Percentiles rank a stretch among this genome's conserved stretches.
Evolutionary conservation across 768 basidiomycete species (phyloP).

Genomic region (Mycena polygramma): DNA sequence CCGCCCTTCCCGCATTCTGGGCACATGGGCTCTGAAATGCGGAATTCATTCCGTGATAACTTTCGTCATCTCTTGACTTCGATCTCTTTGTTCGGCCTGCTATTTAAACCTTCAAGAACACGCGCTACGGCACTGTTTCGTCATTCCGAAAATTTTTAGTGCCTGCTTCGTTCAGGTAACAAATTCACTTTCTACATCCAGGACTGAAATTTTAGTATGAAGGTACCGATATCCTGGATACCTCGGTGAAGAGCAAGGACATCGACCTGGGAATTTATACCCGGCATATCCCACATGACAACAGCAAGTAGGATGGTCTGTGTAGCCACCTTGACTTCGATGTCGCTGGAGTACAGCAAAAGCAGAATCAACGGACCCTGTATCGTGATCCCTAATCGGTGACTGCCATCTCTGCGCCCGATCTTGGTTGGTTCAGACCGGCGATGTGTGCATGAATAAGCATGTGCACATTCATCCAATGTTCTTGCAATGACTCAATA

Average conservation of each 20-base stretch:
- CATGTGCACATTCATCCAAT: no score
- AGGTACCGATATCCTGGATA: constrained; percentile 4
- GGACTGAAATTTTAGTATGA: not conserved
- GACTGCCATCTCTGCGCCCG: not conserved
- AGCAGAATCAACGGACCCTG: not conserved
- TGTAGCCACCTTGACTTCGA: no score
- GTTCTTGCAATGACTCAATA: no score
- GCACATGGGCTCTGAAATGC: no score
- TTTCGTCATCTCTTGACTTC: constrained; percentile 11
- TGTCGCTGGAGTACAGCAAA: no score
- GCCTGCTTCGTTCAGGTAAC: constrained; percentile 1
- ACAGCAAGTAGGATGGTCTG: no score
- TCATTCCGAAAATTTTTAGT: constrained; percentile 2
- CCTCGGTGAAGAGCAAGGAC: not conserved
- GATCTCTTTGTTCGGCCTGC: constrained; percentile 14
- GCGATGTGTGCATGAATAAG: not conserved
- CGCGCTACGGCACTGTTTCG: constrained; percentile 6
- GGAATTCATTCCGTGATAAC: not conserved
- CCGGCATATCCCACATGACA: not conserved
- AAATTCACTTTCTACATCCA: no score
- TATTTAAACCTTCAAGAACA: constrained; percentile 13
- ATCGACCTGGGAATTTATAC: not conserved
- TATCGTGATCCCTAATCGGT: not conserved
- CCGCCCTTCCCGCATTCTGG: no score
- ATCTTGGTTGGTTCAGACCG: constrained; percentile 3